Evolutionary conservation across 441 rosid species (phyloP), one percentile per base, ranked within the genome.

Genomic region (Geranium incanum): DNA sequence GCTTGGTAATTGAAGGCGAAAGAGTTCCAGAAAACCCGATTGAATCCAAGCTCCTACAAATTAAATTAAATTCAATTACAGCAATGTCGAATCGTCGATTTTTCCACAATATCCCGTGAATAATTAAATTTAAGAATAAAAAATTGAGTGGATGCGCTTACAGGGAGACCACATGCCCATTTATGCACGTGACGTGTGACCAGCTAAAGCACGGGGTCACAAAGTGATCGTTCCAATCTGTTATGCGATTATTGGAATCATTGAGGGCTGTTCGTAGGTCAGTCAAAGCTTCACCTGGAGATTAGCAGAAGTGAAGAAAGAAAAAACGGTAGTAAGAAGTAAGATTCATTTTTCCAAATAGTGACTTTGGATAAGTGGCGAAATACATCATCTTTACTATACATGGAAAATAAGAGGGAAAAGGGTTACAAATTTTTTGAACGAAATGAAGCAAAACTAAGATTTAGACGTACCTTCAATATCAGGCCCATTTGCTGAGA

Each of bases 201-300:
- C 99, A 94, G 74, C 97, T 88, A 77, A 66, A 79, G 86, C 99
- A 94, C 45, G 99, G 94, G 85, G 92, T 94, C 72, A 89, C 93
- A 3, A 89, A 70, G 86, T 59, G 3, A 6, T 79, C 39, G 73
- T 87, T 78, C 99, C 99, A 92, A 74, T 89, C 85, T 16, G 68
- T 80, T 45, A 88, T 79, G 68, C 13, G 85, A 28, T 72, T 68
- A 43, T 73, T 70, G 7, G 94, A 81, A 78, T 90, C 89, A 38
- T 89, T 87, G 72, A 92, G 96, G 43, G 80, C 80, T 18, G 15
- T 73, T 52, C 79, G 85, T 71, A 92, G 81, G 73, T 87, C 84
- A 28, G 77, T 41, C 82, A 94, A 81, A 75, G 96, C 96, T 68
- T 89, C 86, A 75, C 96, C 97, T 93, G 78, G 69, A 63, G 60